Conservation (phyloP, 2,329 filamentous ascomycete species). For the Fonsecaea monophora region DNA sequence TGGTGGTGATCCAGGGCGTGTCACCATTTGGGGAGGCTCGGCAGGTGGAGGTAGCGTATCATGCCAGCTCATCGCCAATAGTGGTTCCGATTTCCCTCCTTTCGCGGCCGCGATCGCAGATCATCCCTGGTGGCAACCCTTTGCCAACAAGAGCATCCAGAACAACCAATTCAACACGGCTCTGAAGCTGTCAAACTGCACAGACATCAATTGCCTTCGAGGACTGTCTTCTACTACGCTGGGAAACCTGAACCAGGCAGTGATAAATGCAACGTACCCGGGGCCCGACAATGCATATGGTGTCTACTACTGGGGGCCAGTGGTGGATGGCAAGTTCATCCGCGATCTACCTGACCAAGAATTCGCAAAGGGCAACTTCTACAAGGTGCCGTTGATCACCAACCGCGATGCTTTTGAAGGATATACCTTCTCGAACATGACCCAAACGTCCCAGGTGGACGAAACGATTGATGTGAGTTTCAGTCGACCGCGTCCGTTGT, state of each 20-base stretch:
- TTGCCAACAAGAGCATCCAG: conserved; percentile 42
- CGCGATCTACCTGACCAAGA: conserved; percentile 45
- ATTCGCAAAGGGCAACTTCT: conserved; percentile 39
- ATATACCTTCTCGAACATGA: conserved; percentile 45
- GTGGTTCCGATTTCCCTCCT: conserved; percentile 47
- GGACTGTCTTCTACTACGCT: conserved; percentile 13
- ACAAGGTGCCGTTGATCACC: conserved; percentile 47
- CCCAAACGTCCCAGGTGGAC: conserved; percentile 41
- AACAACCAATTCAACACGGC: conserved; percentile 52
- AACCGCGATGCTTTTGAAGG: conserved; percentile 51
- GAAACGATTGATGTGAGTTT: conserved; percentile 41
- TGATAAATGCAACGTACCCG: conserved; percentile 22
- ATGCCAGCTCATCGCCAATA: conserved; percentile 48
- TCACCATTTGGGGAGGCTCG: conserved; percentile 47
- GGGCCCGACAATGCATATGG: conserved; percentile 24
- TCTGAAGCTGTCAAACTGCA: conserved; percentile 55
- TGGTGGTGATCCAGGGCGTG: conserved; percentile 47
- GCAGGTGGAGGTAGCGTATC: conserved; percentile 25
- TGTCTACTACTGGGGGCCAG: conserved; percentile 36
- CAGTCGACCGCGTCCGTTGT: neutral
- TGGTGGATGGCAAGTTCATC: conserved; percentile 46
- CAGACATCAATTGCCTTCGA: conserved; percentile 26
- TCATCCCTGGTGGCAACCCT: conserved; percentile 48
- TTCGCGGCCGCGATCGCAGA: conserved; percentile 54
- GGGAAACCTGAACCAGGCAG: conserved; percentile 23